These are phyloP conservation scores for Pichia sp. DNA, from an alignment of 1,139 yeast species.

Conservation along the genomic window DNA sequence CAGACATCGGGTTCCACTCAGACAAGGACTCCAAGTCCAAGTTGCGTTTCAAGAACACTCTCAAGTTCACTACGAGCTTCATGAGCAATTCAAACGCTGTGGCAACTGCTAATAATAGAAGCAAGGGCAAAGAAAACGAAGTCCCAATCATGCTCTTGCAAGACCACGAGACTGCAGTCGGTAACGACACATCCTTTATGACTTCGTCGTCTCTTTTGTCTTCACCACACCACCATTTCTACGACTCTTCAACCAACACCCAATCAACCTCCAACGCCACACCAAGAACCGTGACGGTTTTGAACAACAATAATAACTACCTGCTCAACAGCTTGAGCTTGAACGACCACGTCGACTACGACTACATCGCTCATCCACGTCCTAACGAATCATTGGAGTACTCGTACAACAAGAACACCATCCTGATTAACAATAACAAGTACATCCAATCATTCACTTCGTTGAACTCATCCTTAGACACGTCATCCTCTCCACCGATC, in stretches of 20 bases:
- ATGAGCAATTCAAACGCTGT: too few relatives aligned
- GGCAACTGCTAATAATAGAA: too few relatives aligned
- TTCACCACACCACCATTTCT: too few relatives aligned
- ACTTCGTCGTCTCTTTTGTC: too few relatives aligned
- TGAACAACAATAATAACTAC: not conserved
- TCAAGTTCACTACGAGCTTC: not conserved
- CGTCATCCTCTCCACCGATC: slow-evolving; percentile 8
- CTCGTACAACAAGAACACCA: slow-evolving; percentile 5
- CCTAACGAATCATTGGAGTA: not conserved
- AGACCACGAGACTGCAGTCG: too few relatives aligned
- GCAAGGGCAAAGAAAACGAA: too few relatives aligned
- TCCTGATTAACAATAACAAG: slow-evolving; percentile 1
- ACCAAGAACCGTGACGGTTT: not conserved
- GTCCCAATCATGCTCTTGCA: too few relatives aligned
- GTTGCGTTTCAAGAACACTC: not conserved
- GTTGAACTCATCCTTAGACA: slow-evolving; percentile 11
- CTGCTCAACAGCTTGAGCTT: not conserved
- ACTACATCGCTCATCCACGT: not conserved
- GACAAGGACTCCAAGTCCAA: not conserved
- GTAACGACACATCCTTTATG: too few relatives aligned
- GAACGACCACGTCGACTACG: slow-evolving; percentile 1
- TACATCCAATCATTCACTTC: slow-evolving; percentile 11
- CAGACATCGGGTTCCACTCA: not conserved
- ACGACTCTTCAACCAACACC: too few relatives aligned
- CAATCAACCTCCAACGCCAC: not conserved